phyloP scores from a whole-genome alignment of 2,329 filamentous ascomycete species.

The Colletotrichum cereale region DNA sequence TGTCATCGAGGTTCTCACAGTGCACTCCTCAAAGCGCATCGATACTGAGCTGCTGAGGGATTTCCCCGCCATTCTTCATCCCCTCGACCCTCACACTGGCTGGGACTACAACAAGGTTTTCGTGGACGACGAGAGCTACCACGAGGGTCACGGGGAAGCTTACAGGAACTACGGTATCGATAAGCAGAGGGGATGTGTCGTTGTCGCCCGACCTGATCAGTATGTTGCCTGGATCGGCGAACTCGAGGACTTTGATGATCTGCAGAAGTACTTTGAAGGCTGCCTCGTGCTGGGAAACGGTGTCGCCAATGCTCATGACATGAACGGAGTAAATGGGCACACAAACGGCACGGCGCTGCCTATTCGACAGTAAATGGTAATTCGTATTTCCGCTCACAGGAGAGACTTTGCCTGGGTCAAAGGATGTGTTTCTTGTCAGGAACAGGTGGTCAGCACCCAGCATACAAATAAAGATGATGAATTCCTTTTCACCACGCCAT shows the following conservation, averaged over 20 bases:
- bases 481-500: too few species aligned
- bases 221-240: conserved; percentile 65
- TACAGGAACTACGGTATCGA: conserved; percentile 72
- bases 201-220: conserved; percentile 75
- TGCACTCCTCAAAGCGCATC: conserved; percentile 66
- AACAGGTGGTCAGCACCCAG: background rate
- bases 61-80: conserved; percentile 62
- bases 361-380: background rate
- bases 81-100: conserved; percentile 59
- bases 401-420: too few species aligned
- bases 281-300: conserved; percentile 41
- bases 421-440: too few species aligned
- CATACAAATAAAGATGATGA: fast-evolving
- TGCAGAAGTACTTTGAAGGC: conserved; percentile 52
- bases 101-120: conserved; percentile 70
- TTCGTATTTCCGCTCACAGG: background rate
- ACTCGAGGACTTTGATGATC: conserved; percentile 51
- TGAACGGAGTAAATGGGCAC: conserved; percentile 1
- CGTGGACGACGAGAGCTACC: conserved; percentile 65
- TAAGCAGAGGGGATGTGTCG: conserved; percentile 65
- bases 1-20: conserved; percentile 65
- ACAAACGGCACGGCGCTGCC: background rate
- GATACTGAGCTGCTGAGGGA: conserved; percentile 62
- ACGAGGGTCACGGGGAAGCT: conserved; percentile 63
- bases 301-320: conserved; percentile 10